These are phyloP conservation scores for Fraxinus anomala DNA, from an alignment of 257 asterid genomes.

Conservation along the genomic window DNA sequence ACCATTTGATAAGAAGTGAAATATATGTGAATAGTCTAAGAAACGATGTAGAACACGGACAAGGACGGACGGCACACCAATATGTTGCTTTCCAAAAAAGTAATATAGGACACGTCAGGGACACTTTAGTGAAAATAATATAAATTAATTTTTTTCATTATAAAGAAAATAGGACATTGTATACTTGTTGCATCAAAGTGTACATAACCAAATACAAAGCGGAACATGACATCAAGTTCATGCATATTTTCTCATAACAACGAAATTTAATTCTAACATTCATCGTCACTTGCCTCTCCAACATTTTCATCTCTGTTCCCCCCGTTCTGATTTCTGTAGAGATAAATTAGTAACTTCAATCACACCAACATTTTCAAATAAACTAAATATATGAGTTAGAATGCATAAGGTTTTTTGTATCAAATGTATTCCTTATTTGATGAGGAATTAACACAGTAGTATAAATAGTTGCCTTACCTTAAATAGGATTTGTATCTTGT, in stretches of 20 bases:
- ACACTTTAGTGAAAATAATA: no score
- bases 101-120: no score
- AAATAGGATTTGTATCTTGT: no score
- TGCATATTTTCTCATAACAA: not conserved
- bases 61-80: not conserved
- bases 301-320: not conserved
- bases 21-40: not conserved
- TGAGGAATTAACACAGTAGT: no score
- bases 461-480: no score
- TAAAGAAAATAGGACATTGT: no score
- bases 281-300: not conserved
- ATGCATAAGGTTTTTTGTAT: no score
- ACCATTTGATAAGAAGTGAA: not conserved
- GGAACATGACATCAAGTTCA: not conserved
- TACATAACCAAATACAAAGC: not conserved
- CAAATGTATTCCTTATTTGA: no score
- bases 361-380: not conserved
- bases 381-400: not conserved
- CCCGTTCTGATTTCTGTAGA: not conserved
- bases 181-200: not conserved
- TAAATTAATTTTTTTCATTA: no score
- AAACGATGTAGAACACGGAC: not conserved
- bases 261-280: no score
- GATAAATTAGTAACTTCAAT: not conserved
- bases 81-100: not conserved